A percentile compares a stretch with the other conserved stretches of the same genome.
Evolutionary conservation across 768 basidiomycete species (phyloP).

Genomic region (Filobasidium wieringae): DNA sequence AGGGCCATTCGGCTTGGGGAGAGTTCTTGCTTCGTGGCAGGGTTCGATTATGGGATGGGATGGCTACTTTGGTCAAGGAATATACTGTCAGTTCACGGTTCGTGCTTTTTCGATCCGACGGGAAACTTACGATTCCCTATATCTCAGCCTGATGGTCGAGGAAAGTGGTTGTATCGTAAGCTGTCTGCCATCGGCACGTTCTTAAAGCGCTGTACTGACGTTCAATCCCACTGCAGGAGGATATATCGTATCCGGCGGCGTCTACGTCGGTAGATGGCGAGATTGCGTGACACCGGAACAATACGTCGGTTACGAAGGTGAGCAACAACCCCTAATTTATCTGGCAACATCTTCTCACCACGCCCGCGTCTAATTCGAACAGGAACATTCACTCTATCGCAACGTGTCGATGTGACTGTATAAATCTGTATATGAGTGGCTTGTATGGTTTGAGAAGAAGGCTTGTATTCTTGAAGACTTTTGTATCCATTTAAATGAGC

Average conservation of each 20-base stretch:
- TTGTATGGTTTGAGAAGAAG: too few relatives aligned
- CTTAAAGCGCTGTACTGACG: too few relatives aligned
- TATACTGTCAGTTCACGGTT: conserved; percentile 31
- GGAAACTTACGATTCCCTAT: background rate
- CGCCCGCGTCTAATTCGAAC: background rate
- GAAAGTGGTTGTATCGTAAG: conserved; percentile 8
- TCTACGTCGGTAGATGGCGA: conserved; percentile 73
- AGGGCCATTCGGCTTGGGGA: conserved; percentile 38
- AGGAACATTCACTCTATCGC: conserved; percentile 8
- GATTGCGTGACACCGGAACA: conserved; percentile 60
- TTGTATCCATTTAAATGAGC: too few relatives aligned
- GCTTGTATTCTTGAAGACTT: too few relatives aligned
- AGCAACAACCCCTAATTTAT: background rate
- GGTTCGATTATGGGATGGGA: conserved; percentile 38
- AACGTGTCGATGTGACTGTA: background rate
- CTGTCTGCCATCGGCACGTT: background rate
- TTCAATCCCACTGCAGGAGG: conserved; percentile 45
- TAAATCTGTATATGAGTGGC: background rate
- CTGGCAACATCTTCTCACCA: background rate
- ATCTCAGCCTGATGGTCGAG: conserved; percentile 10
- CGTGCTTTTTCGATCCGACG: background rate
- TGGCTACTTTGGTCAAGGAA: conserved; percentile 38
- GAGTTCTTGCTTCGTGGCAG: conserved; percentile 35
- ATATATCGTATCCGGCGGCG: conserved; percentile 58
- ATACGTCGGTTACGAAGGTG: conserved; percentile 66